Evolutionary conservation across 1,284 basidiomycete species (phyloP), one percentile per base, ranked within the genome.

Genomic region (Ceratobasidium sp.): DNA sequence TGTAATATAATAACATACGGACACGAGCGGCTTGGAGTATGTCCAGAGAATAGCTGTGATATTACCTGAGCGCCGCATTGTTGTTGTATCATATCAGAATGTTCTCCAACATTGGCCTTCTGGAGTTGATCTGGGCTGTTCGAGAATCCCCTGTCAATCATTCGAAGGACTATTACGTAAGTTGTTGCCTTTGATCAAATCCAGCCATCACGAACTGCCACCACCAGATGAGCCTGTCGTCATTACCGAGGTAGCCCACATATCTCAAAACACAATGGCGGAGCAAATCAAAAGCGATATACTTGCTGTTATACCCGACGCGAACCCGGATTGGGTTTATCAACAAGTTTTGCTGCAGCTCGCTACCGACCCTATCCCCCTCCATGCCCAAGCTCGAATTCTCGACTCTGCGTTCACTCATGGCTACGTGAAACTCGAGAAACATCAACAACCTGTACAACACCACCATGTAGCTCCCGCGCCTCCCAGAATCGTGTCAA

Each of bases 281-380:
- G 34, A 58, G 1, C 28, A 58, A 59, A 3, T 70, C 18, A 21
- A 45, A 2, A 30, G 55, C 10, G 45, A 70, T 21, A 59, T 70
- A 46, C 55, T 59, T 50, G 67, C 53, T 2, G 55, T 70, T 10
- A 45, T 70, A 18, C 67, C 67, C 16, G 67, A 70, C 45, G 53
- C 43, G 8, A 46, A 23, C 26, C 55, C 67, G 26, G 36, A 23
- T 21, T 70, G 55, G 53, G 16, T 70, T 18, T 39, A 21, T 26
- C n/a, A 70, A 32, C 55, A 48, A 58, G 53, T 59, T n/a, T 12
- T 32, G 14, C 67, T 70, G 18, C 67, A 70, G 5, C 41, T 70
- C 9, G 28, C 53, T 36, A 8, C 32, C 39, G 67, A 59, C 23
- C 67, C 67, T 5, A 21, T 34, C 28, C 3, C 55, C 26, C 45